These are phyloP conservation scores for Lentinula aciculospora DNA, from an alignment of 768 basidiomycete species.

Conservation along the genomic window DNA sequence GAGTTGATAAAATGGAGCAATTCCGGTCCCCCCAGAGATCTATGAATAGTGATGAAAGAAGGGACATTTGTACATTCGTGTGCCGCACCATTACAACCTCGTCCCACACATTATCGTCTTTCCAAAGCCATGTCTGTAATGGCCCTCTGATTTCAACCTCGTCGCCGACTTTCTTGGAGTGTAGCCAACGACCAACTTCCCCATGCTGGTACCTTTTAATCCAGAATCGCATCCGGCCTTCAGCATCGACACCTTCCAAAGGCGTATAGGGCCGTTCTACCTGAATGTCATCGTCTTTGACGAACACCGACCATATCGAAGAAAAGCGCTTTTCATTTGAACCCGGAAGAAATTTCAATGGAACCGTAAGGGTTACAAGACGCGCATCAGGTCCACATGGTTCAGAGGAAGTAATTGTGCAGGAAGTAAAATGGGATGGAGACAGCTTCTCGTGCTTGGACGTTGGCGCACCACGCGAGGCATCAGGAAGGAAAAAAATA, in stretches of 20 bases:
- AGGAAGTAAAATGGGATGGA: slow-evolving; percentile 53
- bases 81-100: slow-evolving; percentile 68
- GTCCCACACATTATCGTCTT: slow-evolving; percentile 52
- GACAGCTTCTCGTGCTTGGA: slow-evolving; percentile 30
- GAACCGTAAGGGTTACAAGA: slow-evolving; percentile 56
- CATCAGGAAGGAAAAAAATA: slow-evolving; percentile 50
- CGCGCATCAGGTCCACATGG: slow-evolving; percentile 53
- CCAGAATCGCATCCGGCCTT: slow-evolving; percentile 73
- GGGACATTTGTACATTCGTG: not conserved
- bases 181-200: slow-evolving; percentile 81
- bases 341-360: slow-evolving; percentile 32
- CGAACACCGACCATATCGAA: slow-evolving; percentile 70
- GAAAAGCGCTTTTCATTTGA: slow-evolving; percentile 18
- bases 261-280: slow-evolving; percentile 86
- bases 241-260: slow-evolving; percentile 58
- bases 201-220: slow-evolving; percentile 74
- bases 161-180: slow-evolving; percentile 62
- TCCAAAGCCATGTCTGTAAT: slow-evolving; percentile 59
- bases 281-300: slow-evolving; percentile 87
- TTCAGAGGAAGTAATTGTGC: slow-evolving; percentile 50
- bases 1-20: slow-evolving; percentile 82
- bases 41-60: slow-evolving; percentile 20
- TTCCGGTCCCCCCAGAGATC: slow-evolving; percentile 87
- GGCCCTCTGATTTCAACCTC: slow-evolving; percentile 74
- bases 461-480: slow-evolving; percentile 39